Base-by-base conservation (phyloP, 2,329 filamentous ascomycete genomes). In the Aspergillus thermomutatus region DNA sequence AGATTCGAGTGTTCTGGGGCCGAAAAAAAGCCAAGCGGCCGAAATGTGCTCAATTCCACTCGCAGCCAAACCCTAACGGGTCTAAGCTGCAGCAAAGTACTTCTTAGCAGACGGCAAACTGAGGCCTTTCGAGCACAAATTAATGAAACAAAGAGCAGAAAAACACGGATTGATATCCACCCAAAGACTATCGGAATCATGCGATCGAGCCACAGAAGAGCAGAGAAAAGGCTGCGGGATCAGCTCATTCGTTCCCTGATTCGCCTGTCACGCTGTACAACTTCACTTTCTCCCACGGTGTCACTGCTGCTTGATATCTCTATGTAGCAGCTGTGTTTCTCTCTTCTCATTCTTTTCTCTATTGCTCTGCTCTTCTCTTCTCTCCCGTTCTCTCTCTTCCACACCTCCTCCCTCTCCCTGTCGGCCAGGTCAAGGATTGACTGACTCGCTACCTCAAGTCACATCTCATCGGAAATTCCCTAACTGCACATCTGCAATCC, bases 11-110 rank as follows among this genome's bases (percentile, higher is more conserved):
- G n/a, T n/a, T n/a, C 53, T 50, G 54, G 28, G 28, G 11, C 28
- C 28, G 11, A 34, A 11, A 34, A 34, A 34, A 34, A 34, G n/a
- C n/a, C n/a, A 40, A 40, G 50, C 50, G 50, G 14, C 31, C 17
- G 49, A 31, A 59, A 59, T 59, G 50, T 59, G 57, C 57, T 59
- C 57, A 59, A 59, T 53, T 56, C 19, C 31, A 50, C 56, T 40
- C 21, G 23, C 26, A 34, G 4, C 40, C 45, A 31, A 46, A 40
- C 21, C 49, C 48, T 52, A 51, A 21, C 6, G 7, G 28, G 37
- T 37, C 50, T 46, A 21, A 21, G 2, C 23, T 46, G 43, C 43
- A 26, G n/a, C 28, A 3, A 9, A 4, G 17, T 8, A 40, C 37
- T 52, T 40, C 40, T 5, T 11, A 5, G 8, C 49, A 47, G 41